Percentiles rank a stretch among this genome's conserved stretches.
Evolutionary conservation across 1,139 yeast species (phyloP).

Genomic region (Kurtzmaniella quercitrusa): DNA sequence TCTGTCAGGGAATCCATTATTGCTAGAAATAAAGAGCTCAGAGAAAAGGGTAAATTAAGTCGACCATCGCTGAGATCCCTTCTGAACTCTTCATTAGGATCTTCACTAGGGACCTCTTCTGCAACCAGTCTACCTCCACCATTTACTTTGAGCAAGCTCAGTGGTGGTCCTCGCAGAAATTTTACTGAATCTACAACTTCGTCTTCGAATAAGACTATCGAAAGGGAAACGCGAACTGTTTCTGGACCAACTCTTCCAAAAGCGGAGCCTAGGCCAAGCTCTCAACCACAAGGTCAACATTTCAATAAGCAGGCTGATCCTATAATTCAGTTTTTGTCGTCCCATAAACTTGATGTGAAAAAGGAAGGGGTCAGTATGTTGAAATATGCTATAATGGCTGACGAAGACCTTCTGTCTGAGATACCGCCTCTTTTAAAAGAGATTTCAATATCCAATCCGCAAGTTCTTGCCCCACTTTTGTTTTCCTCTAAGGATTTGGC

Average conservation of each 20-base stretch:
- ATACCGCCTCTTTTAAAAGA: constrained; percentile 18
- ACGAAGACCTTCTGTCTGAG: constrained; percentile 29
- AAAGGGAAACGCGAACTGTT: constrained; percentile 3
- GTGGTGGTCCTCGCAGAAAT: constrained; percentile 9
- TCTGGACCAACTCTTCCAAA: constrained; percentile 3
- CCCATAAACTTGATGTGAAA: constrained; percentile 23
- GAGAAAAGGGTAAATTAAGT: constrained; percentile 11
- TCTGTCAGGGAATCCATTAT: constrained; percentile 32
- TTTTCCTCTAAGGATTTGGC: constrained; percentile 22
- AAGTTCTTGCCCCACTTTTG: constrained; percentile 27
- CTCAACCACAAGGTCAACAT: background rate
- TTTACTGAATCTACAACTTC: background rate
- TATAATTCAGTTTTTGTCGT: constrained; percentile 31
- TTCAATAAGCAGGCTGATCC: constrained; percentile 31
- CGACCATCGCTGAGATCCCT: constrained; percentile 22
- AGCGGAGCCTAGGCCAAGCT: background rate
- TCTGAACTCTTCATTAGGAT: background rate
- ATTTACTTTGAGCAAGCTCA: constrained; percentile 3
- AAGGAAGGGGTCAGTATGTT: constrained; percentile 35
- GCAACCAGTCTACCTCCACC: constrained; percentile 2
- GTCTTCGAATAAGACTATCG: background rate
- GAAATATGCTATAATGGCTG: constrained; percentile 35
- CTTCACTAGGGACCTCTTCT: background rate
- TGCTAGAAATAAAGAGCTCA: constrained; percentile 30
- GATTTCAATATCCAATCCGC: constrained; percentile 28